Base-by-base conservation (phyloP, 2,329 filamentous ascomycete species). In the Fusarium udum region DNA sequence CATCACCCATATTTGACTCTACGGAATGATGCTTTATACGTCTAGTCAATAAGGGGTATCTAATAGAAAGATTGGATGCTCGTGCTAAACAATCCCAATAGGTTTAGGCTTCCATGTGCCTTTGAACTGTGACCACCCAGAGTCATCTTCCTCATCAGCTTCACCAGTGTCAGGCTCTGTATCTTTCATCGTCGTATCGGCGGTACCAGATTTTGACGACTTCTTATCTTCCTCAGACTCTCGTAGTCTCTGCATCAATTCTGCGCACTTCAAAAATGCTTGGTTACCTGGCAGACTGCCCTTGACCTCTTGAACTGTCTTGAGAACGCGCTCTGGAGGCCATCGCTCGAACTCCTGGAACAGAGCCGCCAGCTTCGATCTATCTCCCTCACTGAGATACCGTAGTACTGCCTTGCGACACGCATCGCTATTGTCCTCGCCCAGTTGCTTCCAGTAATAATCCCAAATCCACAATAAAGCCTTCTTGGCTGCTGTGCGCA, bases 401-500 rank as follows among this genome's bases (percentile, higher is more conserved):
- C 67, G 73, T 28, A 85, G 65, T 34, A 88, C 76, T 12, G 82
- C 67, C 7, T 80, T 79, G 28, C 77, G 80, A 64, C 84, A 84
- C 22, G 77, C 72, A 37, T 79, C 77, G 40, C 46, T 58, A 18
- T 48, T 43, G 34, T 78, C 78, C 10, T 80, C 79, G 4, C 78
- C 75, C 26, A 90, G 80, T 48, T 87, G 83, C 77, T 82, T 83
- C 95, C 95, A 98, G 84, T 97, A 98, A 81, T 93, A 93, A 60
- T 91, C 87, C 93, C 94, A 97, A 58, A 98, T 91, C 95, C 95
- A 98, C 49, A 86, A 85, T 70, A 98, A 85, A 2, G 92, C 93
- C 76, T 92, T 90, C 71, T 86, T 84, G 3, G 92, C 90, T 4
- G 92, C 92, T 40, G 87, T 87, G 59, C 94, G 89, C 70, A 98